phyloP scores from a whole-genome alignment of 805 yeast genomes.

The Wickerhamiella sergipiensis region DNA sequence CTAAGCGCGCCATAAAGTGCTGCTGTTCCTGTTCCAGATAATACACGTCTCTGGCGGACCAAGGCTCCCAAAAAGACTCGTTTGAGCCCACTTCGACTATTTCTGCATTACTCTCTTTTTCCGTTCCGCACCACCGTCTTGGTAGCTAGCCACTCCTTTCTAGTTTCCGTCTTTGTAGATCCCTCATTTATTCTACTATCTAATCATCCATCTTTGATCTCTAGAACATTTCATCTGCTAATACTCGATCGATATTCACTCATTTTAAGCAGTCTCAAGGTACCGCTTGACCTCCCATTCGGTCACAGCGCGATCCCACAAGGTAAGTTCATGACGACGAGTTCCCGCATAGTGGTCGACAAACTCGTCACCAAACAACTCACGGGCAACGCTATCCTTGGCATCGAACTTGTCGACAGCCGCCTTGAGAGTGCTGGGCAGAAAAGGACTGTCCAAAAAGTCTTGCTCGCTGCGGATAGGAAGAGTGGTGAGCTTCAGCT shows the following conservation, averaged over 20 bases:
- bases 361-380: constrained; percentile 18
- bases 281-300: constrained; percentile 25
- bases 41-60: background rate
- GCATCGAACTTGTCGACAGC: constrained; percentile 20
- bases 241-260: too few relatives aligned
- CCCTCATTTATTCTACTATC: background rate
- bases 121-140: background rate
- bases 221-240: too few relatives aligned
- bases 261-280: constrained; percentile 20
- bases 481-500: constrained; percentile 16
- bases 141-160: too few relatives aligned
- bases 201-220: too few relatives aligned
- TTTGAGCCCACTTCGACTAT: background rate
- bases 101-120: background rate
- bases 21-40: background rate
- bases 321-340: constrained; percentile 19
- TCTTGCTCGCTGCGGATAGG: constrained; percentile 20
- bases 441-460: constrained; percentile 13
- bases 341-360: constrained; percentile 25
- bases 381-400: constrained; percentile 20
- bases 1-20: background rate
- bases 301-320: constrained; percentile 24
- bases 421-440: constrained; percentile 18
- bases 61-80: background rate
- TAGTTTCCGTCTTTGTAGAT: too few relatives aligned